Base-by-base conservation (phyloP, 805 yeast species). In the Yamadazyma paraphyllophila region DNA sequence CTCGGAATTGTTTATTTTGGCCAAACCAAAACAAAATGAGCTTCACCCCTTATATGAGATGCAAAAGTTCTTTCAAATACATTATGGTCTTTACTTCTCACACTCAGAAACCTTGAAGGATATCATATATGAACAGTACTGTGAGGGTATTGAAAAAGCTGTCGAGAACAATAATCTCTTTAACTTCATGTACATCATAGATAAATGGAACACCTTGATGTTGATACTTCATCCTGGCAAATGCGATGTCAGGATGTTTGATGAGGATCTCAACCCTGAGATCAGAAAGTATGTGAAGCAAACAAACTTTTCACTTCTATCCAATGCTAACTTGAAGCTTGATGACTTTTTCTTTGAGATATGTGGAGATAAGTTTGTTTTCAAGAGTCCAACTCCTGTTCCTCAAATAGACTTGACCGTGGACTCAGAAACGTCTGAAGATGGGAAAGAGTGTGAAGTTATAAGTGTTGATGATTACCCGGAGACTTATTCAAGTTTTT, bases 21-120 rank as follows among this genome's bases (percentile, higher is more conserved):
- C 76, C 2, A 61, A 65, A 12, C 79, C 84, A 5, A 79, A 77
- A 48, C 73, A 74, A 48, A 78, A 79, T 44, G 82, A 77, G 47
- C 68, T 81, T 34, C 82, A 83, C 55, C 88, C 90, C 4, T 65
- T 82, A 38, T 76, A 70, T 41, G 92, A 85, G 54, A 71, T 85
- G 44, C 83, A 81, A 4, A 69, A 65, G 47, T 52, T 71, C 4
- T 65, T 72, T 45, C 70, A 68, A 59, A 63, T 71, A 12, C 75
- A 71, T 46, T 67, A 62, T 43, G 59, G 71, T 3, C 56, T 72
- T 9, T 72, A 65, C 50, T 72, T 72, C 45, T 69, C 73, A 1
- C 71, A 69, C 42, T 69, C 74, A 1, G 56, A 49, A 7, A 51
- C 41, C 5, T 41, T 72, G 17, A 64, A 57, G 41, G 53, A 60